Evolutionary conservation across 306 rosid genomes (phyloP), one percentile per base, ranked within the genome.

Genomic region (Herpetospermum pedunculosum): DNA sequence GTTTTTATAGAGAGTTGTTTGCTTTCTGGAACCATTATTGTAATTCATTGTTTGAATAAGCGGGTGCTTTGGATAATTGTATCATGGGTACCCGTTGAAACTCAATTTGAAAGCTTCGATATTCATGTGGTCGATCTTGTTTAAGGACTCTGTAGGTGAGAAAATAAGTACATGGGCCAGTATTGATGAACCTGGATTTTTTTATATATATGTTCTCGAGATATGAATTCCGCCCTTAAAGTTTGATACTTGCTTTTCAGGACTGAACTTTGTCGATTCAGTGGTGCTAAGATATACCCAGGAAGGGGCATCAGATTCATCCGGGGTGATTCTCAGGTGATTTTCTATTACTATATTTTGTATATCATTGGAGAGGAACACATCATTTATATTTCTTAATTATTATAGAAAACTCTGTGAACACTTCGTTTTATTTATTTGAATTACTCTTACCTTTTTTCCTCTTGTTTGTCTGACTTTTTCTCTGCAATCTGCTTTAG

Each of bases 261-360:
- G 86, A 92, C 97, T 0, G 97, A 92, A 14, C 89, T 92, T 15
- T 92, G 96, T 74, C 91, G 96, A 12, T 92, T 92, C 75, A 92
- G 98, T 25, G 98, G 96, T 2, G 86, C 84, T 35, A 92, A 92
- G 92, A 90, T 92, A 73, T 92, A 92, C 68, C 98, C 96, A 4
- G 98, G 98, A 32, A 88, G 16, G 53, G 98, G 98, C 30, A 90
- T 92, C 78, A 81, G 98, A 75, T 92, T 87, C 72, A 68, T 92
- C 43, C 96, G 98, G 1, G 70, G 88, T 52, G 98, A 92, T 80
- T 92, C 98, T 73, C 98, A 90, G 95, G 98, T 90, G 59, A 74
- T 3, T 29, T 12, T 87, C n/a, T 44, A 74, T 13, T 29, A 13
- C 29, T 6, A 9, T 64, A 8, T 37, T 37, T 19, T 64, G 2